Evolutionary conservation across 202 grass and related monocot species (phyloP), one percentile per base, ranked within the genome.

Genomic region (Bolboschoenoplectus hybrid): DNA sequence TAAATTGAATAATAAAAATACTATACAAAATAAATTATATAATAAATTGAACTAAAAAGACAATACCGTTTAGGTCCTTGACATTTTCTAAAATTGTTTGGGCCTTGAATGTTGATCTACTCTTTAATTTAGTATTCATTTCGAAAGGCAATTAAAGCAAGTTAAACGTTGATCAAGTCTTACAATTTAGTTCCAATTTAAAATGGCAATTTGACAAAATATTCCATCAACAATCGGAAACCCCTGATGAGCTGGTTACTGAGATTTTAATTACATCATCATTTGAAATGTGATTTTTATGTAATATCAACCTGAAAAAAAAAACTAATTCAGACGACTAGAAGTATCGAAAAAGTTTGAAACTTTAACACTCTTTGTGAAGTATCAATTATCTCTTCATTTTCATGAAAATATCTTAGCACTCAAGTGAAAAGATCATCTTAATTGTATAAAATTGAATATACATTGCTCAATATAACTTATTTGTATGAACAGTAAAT

Each of bases 121-220:
- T 68, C 65, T 13, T 16, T 36, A 35, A 6, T 68, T 68, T 68
- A 68, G 4, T 68, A 68, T 40, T 39, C 3, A 67, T 40, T 35
- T 26, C 10, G 34, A 39, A 67, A 67, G 63, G 63, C 63, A 65
- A 12, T 41, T 36, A 13, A 40, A 41, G 36, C 36, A 4, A 12
- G 1, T 41, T 16, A 12, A 67, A 40, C 36, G 65, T 41, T 41
- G 68, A 46, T 19, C 17, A 72, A 72, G 40, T 72, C 40, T 72
- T 40, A 8, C 39, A 44, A 26, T 43, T 44, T 70, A 44, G 0
- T 68, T 68, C 17, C 12, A 4, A 69, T 43, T 43, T n/a, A 69
- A 43, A 69, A 41, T 69, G 39, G 40, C 14, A 70, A n/a, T 70
- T 70, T 70, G 40, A 70, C 67, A 45, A 70, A 70, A 70, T 70